Conservation (phyloP, 257 asterid species). For the Solanum appendiculatum region DNA sequence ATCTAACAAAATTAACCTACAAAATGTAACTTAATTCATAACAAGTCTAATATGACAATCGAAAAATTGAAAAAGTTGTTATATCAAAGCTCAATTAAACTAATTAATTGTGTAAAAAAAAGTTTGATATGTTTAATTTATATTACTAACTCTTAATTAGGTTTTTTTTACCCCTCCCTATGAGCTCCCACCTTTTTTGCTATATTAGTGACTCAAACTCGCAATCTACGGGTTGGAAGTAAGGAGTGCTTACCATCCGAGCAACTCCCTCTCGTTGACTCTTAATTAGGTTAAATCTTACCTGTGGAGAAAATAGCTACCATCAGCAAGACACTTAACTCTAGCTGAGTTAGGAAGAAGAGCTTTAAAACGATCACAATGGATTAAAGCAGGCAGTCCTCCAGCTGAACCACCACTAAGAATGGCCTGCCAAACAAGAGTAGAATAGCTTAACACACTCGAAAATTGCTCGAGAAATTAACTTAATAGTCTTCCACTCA, state of each 20-base stretch:
- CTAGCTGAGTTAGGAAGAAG: neutral
- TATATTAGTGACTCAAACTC: too few species aligned
- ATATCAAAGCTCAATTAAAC: too few species aligned
- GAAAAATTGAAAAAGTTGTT: too few species aligned
- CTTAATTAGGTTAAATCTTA: neutral
- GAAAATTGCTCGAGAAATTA: neutral
- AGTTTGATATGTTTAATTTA: too few species aligned
- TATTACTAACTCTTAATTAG: too few species aligned
- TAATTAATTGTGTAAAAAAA: neutral
- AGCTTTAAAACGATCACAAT: slow-evolving; percentile 29
- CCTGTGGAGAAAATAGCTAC: neutral
- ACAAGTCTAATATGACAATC: neutral
- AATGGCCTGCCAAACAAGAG: slow-evolving; percentile 29
- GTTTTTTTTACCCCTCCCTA: too few species aligned
- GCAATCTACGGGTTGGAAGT: too few species aligned
- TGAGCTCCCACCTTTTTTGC: too few species aligned
- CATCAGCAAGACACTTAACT: slow-evolving; percentile 14
- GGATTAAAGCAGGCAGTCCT: slow-evolving; percentile 47
- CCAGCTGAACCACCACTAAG: slow-evolving; percentile 60
- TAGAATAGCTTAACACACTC: neutral
- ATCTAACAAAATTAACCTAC: neutral
- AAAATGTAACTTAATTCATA: too few species aligned
- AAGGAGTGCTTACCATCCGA: accelerated
- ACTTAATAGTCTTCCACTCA: neutral
- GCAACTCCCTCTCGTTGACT: neutral